Evolutionary conservation across 352 stramenopile species (phyloP).

Genomic region (Albugo laibachii): DNA sequence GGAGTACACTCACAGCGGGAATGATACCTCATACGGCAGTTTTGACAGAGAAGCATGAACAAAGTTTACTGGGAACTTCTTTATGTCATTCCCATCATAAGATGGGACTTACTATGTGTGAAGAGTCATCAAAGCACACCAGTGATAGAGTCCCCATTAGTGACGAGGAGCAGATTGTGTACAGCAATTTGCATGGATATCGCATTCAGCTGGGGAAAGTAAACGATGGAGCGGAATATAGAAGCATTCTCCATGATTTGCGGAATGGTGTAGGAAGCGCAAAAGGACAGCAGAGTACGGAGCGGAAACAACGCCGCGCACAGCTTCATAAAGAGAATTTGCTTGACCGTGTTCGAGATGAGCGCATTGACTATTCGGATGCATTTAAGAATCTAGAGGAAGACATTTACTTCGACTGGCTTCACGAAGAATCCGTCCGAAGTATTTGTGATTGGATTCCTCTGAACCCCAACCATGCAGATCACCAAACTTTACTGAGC

Average conservation of each 20-base stretch:
- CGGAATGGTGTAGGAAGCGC: conserved; percentile 1
- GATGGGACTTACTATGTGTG: background rate
- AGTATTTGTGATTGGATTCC: conserved; percentile 30
- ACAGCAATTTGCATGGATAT: conserved; percentile 68
- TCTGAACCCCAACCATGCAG: conserved; percentile 18
- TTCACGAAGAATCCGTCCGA: conserved; percentile 19
- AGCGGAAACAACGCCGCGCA: conserved; percentile 8
- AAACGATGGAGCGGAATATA: conserved; percentile 43
- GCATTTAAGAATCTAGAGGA: conserved; percentile 13
- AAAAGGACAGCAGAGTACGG: conserved; percentile 14
- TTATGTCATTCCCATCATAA: background rate
- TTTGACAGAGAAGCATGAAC: conserved; percentile 14
- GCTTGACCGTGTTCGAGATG: conserved; percentile 20
- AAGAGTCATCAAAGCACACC: background rate
- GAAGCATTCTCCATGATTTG: conserved; percentile 51
- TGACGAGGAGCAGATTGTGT: conserved; percentile 15
- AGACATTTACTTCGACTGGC: conserved; percentile 26
- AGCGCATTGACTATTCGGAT: conserved; percentile 16
- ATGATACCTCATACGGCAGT: conserved; percentile 18
- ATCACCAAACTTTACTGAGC: conserved; percentile 32
- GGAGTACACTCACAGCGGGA: background rate
- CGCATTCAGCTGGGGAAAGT: conserved; percentile 42
- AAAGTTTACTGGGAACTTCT: conserved; percentile 12
- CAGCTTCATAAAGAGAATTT: conserved; percentile 12
- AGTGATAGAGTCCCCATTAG: background rate